Evolutionary conservation across 176 grass and related monocot genomes (phyloP).

Genomic region (Ensete glaucum): DNA sequence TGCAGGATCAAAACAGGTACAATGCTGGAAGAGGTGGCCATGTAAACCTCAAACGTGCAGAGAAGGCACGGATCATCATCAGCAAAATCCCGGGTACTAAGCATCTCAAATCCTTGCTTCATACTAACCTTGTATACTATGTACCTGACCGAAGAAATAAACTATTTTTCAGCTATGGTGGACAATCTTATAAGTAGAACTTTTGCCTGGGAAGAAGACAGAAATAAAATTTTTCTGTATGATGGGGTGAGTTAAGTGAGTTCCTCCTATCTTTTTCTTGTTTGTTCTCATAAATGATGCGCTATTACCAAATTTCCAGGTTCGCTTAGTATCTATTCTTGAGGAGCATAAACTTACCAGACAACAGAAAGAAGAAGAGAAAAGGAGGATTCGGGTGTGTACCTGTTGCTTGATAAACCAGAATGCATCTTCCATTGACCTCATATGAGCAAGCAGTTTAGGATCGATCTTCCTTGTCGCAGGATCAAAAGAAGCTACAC

Average conservation of each 20-base stretch:
- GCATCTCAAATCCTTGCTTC: not conserved
- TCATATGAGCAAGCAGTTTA: slow-evolving; percentile 2
- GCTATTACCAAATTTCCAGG: slow-evolving; percentile 28
- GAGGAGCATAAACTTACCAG: slow-evolving; percentile 82
- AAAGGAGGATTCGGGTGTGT: slow-evolving; percentile 59
- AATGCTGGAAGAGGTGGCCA: slow-evolving; percentile 88
- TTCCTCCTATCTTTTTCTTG: slow-evolving; percentile 1
- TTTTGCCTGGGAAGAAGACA: slow-evolving; percentile 84
- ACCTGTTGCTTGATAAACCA: slow-evolving; percentile 19
- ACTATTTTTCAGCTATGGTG: slow-evolving; percentile 51
- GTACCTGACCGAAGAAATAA: not conserved
- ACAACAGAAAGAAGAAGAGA: slow-evolving; percentile 72
- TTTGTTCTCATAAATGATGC: not conserved
- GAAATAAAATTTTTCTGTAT: slow-evolving; percentile 77
- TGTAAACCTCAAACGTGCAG: slow-evolving; percentile 82
- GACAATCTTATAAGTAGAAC: slow-evolving; percentile 75
- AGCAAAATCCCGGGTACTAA: slow-evolving; percentile 77
- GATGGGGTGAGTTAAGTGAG: slow-evolving; percentile 60
- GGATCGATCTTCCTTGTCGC: slow-evolving; percentile 4
- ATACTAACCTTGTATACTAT: not conserved
- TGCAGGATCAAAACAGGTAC: slow-evolving; percentile 81
- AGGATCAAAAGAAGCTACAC: slow-evolving; percentile 97
- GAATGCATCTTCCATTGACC: not conserved
- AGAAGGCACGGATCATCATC: slow-evolving; percentile 67
- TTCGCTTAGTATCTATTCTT: slow-evolving; percentile 71